Conservation (phyloP, 1,284 basidiomycete genomes). For the Bjerkandera adusta region DNA sequence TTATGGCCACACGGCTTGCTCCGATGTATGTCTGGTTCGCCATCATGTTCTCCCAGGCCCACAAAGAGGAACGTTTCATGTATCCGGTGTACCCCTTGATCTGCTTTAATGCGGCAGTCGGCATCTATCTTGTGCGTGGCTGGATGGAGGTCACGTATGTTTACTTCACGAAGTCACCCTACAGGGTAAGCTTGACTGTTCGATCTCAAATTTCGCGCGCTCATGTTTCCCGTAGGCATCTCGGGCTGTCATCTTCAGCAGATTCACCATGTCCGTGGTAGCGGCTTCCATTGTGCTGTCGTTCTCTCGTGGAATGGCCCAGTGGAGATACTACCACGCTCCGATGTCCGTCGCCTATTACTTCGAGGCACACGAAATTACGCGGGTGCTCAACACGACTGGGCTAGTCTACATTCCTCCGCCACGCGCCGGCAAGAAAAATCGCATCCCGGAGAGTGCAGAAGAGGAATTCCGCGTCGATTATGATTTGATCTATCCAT, state of each 20-base stretch:
- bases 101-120: conserved; percentile 92
- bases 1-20: conserved; percentile 73
- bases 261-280: conserved; percentile 72
- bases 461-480: conserved; percentile 65
- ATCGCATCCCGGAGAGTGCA: conserved; percentile 32
- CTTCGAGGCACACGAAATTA: conserved; percentile 80
- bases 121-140: conserved; percentile 79
- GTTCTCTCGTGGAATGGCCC: conserved; percentile 75
- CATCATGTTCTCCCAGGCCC: conserved; percentile 80
- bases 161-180: conserved; percentile 77
- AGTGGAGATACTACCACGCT: conserved; percentile 89
- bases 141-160: conserved; percentile 84
- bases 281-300: conserved; percentile 69
- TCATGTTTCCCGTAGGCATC: conserved; percentile 59
- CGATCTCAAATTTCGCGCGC: conserved; percentile 4
- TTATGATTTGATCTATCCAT: conserved; percentile 63
- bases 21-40: conserved; percentile 91
- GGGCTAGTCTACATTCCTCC: conserved; percentile 50
- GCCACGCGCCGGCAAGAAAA: conserved; percentile 34
- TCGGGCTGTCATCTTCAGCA: conserved; percentile 71
- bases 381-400: conserved; percentile 74
- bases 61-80: conserved; percentile 99
- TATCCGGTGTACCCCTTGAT: conserved; percentile 92
- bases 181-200: conserved; percentile 53
- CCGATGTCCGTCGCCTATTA: conserved; percentile 75